Conservation (phyloP, 2,329 filamentous ascomycete species). For the Daldinia sp. region DNA sequence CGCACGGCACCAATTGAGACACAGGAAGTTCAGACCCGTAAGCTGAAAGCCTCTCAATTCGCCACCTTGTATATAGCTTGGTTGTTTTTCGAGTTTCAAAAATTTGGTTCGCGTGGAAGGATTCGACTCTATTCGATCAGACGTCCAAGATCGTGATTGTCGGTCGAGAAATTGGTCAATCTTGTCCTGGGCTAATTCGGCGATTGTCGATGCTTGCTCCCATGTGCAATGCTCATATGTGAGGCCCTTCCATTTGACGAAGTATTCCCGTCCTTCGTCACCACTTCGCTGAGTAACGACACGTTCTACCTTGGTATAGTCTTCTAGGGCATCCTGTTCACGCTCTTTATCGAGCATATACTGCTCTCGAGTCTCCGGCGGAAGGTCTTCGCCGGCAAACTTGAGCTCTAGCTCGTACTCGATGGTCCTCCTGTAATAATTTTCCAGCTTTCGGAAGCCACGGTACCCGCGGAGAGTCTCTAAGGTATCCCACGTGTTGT, state of each 20-base stretch:
- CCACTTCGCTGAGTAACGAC: slow-evolving; percentile 85
- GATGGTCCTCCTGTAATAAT: slow-evolving; percentile 88
- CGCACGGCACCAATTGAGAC: slow-evolving; percentile 91
- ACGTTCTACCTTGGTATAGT: slow-evolving; percentile 91
- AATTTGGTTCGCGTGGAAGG: slow-evolving; percentile 76
- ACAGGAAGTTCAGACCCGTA: slow-evolving; percentile 91
- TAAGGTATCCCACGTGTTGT: slow-evolving; percentile 92
- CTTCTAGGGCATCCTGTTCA: slow-evolving; percentile 84
- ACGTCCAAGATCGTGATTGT: slow-evolving; percentile 79
- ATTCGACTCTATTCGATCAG: slow-evolving; percentile 80
- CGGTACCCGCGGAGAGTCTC: slow-evolving; percentile 78
- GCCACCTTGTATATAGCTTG: slow-evolving; percentile 83
- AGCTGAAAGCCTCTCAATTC: slow-evolving; percentile 93
- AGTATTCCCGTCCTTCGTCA: slow-evolving; percentile 86
- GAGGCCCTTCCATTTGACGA: slow-evolving; percentile 95
- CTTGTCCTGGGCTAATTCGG: slow-evolving; percentile 81
- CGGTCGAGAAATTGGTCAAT: slow-evolving; percentile 93
- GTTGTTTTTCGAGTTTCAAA: slow-evolving; percentile 79
- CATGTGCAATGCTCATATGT: slow-evolving; percentile 95
- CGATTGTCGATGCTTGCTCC: slow-evolving; percentile 81
- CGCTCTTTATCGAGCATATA: slow-evolving; percentile 95
- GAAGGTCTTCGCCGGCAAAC: slow-evolving; percentile 75
- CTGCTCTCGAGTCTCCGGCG: slow-evolving; percentile 88
- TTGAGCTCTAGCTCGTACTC: slow-evolving; percentile 80
- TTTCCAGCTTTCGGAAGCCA: slow-evolving; percentile 89